phyloP scores from a whole-genome alignment of 768 basidiomycete genomes.

The Lactarius hatsudake region DNA sequence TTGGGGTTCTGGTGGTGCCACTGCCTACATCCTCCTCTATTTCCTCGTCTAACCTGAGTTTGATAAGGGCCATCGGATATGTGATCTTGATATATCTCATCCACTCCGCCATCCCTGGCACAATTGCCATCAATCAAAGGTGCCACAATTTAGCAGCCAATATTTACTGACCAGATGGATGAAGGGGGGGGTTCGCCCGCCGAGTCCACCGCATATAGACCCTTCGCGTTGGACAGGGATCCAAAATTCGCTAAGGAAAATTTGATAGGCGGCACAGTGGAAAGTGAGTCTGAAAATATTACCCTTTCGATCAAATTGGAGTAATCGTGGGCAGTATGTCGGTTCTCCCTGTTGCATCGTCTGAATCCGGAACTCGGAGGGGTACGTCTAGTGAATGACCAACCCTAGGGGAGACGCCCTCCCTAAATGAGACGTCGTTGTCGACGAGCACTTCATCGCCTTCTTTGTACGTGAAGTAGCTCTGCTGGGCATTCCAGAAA shows the following conservation, averaged over 20 bases:
- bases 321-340: conserved; percentile 58
- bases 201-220: conserved; percentile 38
- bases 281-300: conserved; percentile 16
- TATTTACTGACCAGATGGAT: conserved; percentile 17
- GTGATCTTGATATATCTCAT: conserved; percentile 50
- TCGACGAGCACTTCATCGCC: conserved; percentile 41
- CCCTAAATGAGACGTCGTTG: conserved; percentile 63
- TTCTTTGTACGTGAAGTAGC: conserved; percentile 50
- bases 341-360: conserved; percentile 39
- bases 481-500: conserved; percentile 81
- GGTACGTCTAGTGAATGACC: conserved; percentile 26
- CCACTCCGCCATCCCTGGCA: conserved; percentile 48
- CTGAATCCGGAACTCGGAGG: conserved; percentile 19
- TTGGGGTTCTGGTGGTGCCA: not conserved
- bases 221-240: conserved; percentile 44
- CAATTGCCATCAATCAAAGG: not conserved
- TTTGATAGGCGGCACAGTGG: not conserved
- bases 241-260: conserved; percentile 62
- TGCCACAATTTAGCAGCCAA: not conserved
- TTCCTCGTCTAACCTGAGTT: conserved; percentile 37
- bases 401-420: conserved; percentile 53
- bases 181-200: conserved; percentile 16
- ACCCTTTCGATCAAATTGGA: conserved; percentile 71
- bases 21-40: conserved; percentile 27
- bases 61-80: conserved; percentile 60